Evolutionary conservation across 345 rosid genomes (phyloP).

Genomic region (Syzygium oleosum): DNA sequence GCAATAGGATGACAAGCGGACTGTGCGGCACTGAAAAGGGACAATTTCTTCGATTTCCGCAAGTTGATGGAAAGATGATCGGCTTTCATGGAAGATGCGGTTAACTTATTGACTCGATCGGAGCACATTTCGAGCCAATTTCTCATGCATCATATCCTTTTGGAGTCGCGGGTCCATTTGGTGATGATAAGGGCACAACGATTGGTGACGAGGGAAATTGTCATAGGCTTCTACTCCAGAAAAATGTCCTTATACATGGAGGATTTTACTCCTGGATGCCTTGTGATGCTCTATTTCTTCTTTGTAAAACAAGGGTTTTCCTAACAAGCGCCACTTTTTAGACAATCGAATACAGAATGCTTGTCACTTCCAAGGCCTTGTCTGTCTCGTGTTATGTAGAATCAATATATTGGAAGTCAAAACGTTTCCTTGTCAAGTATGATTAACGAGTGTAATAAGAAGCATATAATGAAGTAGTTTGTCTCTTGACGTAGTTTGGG

Average conservation of each 20-base stretch:
- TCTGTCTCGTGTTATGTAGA: background rate
- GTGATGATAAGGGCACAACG: background rate
- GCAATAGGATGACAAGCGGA: background rate
- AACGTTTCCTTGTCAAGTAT: background rate
- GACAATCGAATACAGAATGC: background rate
- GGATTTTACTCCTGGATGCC: background rate
- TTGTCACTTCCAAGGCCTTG: background rate
- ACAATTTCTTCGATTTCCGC: background rate
- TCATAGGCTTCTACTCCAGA: background rate
- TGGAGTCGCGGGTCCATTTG: background rate
- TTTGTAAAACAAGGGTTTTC: background rate
- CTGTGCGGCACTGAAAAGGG: background rate
- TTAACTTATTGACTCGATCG: background rate
- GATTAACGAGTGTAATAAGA: background rate
- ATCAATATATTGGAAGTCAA: background rate
- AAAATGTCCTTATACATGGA: background rate
- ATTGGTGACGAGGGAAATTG: background rate
- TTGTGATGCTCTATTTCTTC: background rate
- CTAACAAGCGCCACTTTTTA: background rate
- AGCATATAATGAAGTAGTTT: background rate
- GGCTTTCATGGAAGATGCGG: background rate
- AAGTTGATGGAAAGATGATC: background rate
- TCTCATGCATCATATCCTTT: background rate
- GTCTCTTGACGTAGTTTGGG: background rate
- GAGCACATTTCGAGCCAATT: slow-evolving; percentile 1